These are phyloP conservation scores for Penicillium sp. DNA, from an alignment of 2,329 filamentous ascomycete genomes.

Conservation along the genomic window DNA sequence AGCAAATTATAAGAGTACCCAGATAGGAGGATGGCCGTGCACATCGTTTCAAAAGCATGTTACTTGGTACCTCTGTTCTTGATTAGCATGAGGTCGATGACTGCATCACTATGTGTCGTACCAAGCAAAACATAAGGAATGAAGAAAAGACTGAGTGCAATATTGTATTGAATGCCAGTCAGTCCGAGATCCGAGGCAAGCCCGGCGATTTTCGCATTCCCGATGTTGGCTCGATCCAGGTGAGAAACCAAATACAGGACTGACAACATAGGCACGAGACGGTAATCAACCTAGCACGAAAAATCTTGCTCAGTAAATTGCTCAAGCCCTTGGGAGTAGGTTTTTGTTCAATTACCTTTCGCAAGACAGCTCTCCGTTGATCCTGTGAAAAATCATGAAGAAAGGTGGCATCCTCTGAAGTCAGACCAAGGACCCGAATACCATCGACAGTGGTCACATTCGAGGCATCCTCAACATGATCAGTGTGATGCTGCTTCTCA, in stretches of 20 bases:
- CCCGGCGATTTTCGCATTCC: slow-evolving; percentile 20
- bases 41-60: slow-evolving; percentile 17
- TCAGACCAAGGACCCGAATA: slow-evolving; percentile 12
- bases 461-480: no score
- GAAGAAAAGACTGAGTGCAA: slow-evolving; percentile 13
- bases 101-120: background rate
- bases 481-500: no score
- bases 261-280: slow-evolving; percentile 18
- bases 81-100: background rate
- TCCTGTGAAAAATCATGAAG: slow-evolving; percentile 7
- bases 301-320: no score
- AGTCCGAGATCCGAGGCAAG: slow-evolving; percentile 9
- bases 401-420: slow-evolving; percentile 14
- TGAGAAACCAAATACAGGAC: slow-evolving; percentile 17
- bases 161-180: slow-evolving; percentile 20
- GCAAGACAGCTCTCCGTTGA: slow-evolving; percentile 10
- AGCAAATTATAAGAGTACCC: slow-evolving; percentile 11
- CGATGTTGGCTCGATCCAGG: slow-evolving; percentile 19
- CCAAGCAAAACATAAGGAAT: slow-evolving; percentile 17
- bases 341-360: slow-evolving; percentile 2
- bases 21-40: slow-evolving; percentile 16
- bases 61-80: slow-evolving; percentile 14
- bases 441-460: background rate
- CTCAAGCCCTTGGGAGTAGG: no score
- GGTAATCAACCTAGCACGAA: slow-evolving; percentile 5